A percentile compares a stretch with the other conserved stretches of the same genome.
phyloP scores from a whole-genome alignment of 345 rosid genomes.

The Pistacia integerrima region DNA sequence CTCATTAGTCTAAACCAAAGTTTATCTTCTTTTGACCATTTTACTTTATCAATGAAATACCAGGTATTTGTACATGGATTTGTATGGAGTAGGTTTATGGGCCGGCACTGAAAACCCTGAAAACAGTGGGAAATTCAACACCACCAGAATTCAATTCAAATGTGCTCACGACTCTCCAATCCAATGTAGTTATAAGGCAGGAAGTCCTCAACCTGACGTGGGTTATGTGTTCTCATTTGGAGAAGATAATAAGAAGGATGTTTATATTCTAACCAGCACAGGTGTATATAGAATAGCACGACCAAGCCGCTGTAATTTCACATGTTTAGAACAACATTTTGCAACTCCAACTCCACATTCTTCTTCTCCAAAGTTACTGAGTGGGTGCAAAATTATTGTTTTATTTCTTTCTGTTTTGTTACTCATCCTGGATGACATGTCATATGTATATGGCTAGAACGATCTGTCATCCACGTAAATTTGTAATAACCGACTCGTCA shows the following conservation, averaged over 20 bases:
- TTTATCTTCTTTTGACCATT: neutral
- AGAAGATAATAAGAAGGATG: constrained; percentile 31
- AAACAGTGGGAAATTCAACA: constrained; percentile 35
- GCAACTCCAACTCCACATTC: constrained; percentile 11
- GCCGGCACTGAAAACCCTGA: constrained; percentile 38
- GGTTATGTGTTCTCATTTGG: constrained; percentile 31
- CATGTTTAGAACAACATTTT: constrained; percentile 30
- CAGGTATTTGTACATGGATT: constrained; percentile 53
- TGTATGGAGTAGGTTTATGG: constrained; percentile 46
- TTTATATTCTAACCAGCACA: constrained; percentile 28
- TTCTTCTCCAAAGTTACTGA: neutral
- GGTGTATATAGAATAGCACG: constrained; percentile 31
- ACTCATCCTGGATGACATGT: neutral
- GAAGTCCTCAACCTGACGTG: constrained; percentile 19
- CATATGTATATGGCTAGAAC: too few species aligned
- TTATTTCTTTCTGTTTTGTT: constrained; percentile 2
- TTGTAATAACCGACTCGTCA: too few species aligned
- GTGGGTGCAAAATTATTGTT: neutral
- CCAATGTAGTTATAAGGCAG: constrained; percentile 14
- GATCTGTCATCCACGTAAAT: too few species aligned
- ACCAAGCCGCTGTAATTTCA: constrained; percentile 32
- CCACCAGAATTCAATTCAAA: constrained; percentile 19
- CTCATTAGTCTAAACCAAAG: neutral
- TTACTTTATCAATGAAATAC: neutral
- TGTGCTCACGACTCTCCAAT: constrained; percentile 33